Conservation (phyloP, 768 basidiomycete genomes). For the Lactarius tabidus region DNA sequence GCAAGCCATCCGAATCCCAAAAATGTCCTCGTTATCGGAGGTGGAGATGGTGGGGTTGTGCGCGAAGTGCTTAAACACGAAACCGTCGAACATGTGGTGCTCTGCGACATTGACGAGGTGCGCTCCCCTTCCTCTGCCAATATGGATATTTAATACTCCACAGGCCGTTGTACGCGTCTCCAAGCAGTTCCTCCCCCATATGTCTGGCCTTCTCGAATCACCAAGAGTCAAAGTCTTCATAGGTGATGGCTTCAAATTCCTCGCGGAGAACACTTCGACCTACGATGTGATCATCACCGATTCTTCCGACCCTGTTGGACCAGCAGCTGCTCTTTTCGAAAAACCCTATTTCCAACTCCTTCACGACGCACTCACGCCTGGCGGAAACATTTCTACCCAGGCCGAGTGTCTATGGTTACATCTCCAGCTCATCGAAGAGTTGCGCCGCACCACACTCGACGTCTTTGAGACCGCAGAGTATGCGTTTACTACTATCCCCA, state of each 20-base stretch:
- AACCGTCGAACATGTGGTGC: slow-evolving; percentile 83
- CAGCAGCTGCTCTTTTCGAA: slow-evolving; percentile 91
- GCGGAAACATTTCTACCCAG: slow-evolving; percentile 93
- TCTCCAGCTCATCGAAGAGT: slow-evolving; percentile 75
- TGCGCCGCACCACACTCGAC: slow-evolving; percentile 60
- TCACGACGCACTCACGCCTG: slow-evolving; percentile 82
- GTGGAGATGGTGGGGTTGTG: slow-evolving; percentile 97
- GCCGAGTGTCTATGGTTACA: slow-evolving; percentile 96
- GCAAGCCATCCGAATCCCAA: slow-evolving; percentile 95
- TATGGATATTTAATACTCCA: background rate
- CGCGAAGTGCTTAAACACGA: slow-evolving; percentile 95
- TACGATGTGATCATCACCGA: slow-evolving; percentile 99
- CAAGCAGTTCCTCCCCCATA: slow-evolving; percentile 89
- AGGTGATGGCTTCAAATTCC: slow-evolving; percentile 97
- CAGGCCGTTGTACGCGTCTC: slow-evolving; percentile 94
- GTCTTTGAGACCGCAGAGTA: slow-evolving; percentile 85
- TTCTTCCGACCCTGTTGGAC: slow-evolving; percentile 96
- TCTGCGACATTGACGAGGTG: slow-evolving; percentile 98
- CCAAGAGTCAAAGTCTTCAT: slow-evolving; percentile 80
- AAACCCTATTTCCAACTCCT: slow-evolving; percentile 96
- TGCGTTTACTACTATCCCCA: slow-evolving; percentile 94
- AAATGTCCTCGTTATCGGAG: slow-evolving; percentile 95
- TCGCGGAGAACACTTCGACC: slow-evolving; percentile 76
- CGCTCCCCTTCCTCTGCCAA: background rate
- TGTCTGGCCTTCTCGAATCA: slow-evolving; percentile 78